These are phyloP conservation scores for Populus simonii DNA, from an alignment of 345 rosid species.

Conservation along the genomic window DNA sequence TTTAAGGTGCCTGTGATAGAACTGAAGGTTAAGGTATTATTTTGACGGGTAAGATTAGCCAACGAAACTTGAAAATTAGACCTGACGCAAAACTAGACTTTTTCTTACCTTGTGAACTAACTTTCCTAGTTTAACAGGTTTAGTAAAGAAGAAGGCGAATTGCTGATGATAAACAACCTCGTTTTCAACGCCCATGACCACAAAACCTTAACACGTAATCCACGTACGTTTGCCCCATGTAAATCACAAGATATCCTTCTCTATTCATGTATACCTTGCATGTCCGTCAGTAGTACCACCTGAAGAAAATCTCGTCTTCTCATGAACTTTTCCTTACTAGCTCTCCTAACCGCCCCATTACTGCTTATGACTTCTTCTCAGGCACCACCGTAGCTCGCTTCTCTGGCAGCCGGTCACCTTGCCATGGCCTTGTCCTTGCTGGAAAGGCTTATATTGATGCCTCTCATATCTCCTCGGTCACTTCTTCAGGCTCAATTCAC, in stretches of 20 bases:
- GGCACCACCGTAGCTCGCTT: constrained; percentile 32
- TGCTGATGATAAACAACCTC: background rate
- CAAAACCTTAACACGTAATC: background rate
- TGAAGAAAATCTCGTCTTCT: constrained; percentile 13
- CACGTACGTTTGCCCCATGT: background rate
- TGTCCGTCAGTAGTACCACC: background rate
- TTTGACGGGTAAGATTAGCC: background rate
- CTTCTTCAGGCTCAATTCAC: constrained; percentile 37
- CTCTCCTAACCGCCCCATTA: constrained; percentile 44
- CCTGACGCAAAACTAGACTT: background rate
- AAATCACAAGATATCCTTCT: background rate
- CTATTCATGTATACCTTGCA: background rate
- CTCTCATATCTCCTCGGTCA: constrained; percentile 39
- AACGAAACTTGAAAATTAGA: background rate
- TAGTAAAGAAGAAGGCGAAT: background rate
- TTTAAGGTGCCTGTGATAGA: background rate
- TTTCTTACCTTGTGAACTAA: background rate
- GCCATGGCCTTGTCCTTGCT: constrained; percentile 38
- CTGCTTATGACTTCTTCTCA: constrained; percentile 33
- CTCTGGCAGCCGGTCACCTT: constrained; percentile 43
- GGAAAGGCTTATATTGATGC: constrained; percentile 40
- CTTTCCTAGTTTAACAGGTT: background rate
- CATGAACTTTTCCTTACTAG: constrained; percentile 37
- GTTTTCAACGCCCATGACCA: background rate
- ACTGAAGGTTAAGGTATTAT: background rate